phyloP scores from a whole-genome alignment of 495 filamentous ascomycete genomes.

The Xylaria grammica region DNA sequence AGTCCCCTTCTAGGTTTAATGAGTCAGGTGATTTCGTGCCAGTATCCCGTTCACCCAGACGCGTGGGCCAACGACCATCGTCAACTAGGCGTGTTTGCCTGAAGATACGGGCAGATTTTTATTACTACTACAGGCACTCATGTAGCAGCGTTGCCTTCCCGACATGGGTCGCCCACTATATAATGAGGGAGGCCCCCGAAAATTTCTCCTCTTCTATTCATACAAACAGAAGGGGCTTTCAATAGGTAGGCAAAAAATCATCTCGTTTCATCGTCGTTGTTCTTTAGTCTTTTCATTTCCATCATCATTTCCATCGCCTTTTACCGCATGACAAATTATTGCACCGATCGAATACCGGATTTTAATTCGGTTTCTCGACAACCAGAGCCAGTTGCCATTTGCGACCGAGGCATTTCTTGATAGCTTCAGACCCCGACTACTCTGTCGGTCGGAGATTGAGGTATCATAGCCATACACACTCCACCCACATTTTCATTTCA shows the following conservation, averaged over 20 bases:
- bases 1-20: conserved; percentile 28
- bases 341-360: background rate
- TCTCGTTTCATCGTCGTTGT: conserved; percentile 6
- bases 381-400: background rate
- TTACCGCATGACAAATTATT: conserved; percentile 6
- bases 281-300: background rate
- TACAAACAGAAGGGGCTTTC: conserved; percentile 9
- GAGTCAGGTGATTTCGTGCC: conserved; percentile 40
- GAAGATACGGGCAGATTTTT: conserved; percentile 19
- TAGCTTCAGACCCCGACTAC: conserved; percentile 5
- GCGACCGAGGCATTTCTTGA: conserved; percentile 17
- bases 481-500: conserved; percentile 20
- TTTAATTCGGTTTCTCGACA: conserved; percentile 1
- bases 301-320: background rate
- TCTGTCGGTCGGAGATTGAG: conserved; percentile 2
- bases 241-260: conserved; percentile 17
- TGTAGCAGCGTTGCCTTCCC: conserved; percentile 20
- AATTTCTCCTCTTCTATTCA: conserved; percentile 22
- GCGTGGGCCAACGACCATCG: conserved; percentile 40
- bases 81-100: conserved; percentile 41
- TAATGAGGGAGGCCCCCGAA: conserved; percentile 32
- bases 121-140: conserved; percentile 22
- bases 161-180: conserved; percentile 40
- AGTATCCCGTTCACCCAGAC: conserved; percentile 35
- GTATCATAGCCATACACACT: conserved; percentile 3